A percentile compares a stretch with the other conserved stretches of the same genome.
Conservation (phyloP, 495 filamentous ascomycete species). For the Hypoxylon fragiforme region DNA sequence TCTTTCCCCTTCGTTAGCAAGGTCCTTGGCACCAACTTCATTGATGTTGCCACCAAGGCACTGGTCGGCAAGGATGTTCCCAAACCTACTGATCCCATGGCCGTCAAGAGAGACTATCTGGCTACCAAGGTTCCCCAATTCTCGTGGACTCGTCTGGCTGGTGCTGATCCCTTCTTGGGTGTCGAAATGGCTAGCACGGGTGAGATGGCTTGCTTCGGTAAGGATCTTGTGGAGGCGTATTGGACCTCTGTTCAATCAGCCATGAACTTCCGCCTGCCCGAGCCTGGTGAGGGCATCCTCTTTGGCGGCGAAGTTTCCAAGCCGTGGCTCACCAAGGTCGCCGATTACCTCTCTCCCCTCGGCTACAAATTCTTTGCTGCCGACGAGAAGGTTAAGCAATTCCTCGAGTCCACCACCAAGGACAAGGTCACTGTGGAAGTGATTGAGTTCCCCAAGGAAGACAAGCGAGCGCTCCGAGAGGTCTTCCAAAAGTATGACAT, state of each 20-base stretch:
- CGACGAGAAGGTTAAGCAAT: slow-evolving; percentile 74
- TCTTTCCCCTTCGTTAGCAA: slow-evolving; percentile 98
- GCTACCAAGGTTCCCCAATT: slow-evolving; percentile 99
- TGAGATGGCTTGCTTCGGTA: slow-evolving; percentile 98
- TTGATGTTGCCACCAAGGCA: slow-evolving; percentile 92
- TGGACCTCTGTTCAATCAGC: slow-evolving; percentile 94
- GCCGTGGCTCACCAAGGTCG: slow-evolving; percentile 66
- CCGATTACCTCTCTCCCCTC: slow-evolving; percentile 81
- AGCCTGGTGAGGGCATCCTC: slow-evolving; percentile 90
- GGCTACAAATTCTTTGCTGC: slow-evolving; percentile 93
- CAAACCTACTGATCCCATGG: slow-evolving; percentile 86
- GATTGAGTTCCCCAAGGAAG: slow-evolving; percentile 95
- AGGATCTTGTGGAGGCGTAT: slow-evolving; percentile 93
- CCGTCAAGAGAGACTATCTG: slow-evolving; percentile 81
- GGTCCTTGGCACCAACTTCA: slow-evolving; percentile 95
- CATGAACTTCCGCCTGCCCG: slow-evolving; percentile 98
- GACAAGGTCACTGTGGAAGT: slow-evolving; percentile 74
- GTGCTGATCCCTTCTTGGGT: slow-evolving; percentile 95
- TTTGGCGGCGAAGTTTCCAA: slow-evolving; percentile 83
- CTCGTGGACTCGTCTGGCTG: slow-evolving; percentile 97
- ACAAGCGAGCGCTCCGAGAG: slow-evolving; percentile 92
- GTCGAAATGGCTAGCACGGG: slow-evolving; percentile 98
- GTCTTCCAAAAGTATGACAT: slow-evolving; percentile 98
- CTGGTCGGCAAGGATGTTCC: slow-evolving; percentile 86
- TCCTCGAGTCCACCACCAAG: slow-evolving; percentile 73